Evolutionary conservation across 495 filamentous ascomycete species (phyloP), one percentile per base, ranked within the genome.

Genomic region (Glonium stellatum): DNA sequence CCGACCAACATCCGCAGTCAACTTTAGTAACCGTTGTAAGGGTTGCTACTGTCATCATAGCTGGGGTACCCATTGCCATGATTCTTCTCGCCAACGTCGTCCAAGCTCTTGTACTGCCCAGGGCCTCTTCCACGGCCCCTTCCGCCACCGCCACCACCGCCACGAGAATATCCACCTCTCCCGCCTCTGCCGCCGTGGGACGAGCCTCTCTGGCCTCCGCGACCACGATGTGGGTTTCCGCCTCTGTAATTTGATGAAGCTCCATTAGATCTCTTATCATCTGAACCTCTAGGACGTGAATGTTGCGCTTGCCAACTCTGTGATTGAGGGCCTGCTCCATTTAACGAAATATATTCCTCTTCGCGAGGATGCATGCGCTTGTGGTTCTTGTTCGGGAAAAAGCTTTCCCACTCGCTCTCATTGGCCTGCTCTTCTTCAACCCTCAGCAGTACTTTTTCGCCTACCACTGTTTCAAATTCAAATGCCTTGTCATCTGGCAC

Each of bases 401-500:
- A 70, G 66, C 73, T 83, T 60, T 88, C 82, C 65, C 79, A 83
- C 57, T 80, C 77, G 48, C 79, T 78, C 62, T 84, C 82, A 35
- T 73, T 68, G 0, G 72, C 64, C 56, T 80, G 34, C 73, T 92
- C 86, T 57, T 82, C 78, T 71, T 96, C 89, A 37, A 97, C 82
- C 11, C 87, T 81, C 47, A 97, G 74, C 49, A 92, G 74, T 18
- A 86, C 81, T 73, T 95, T 96, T 75, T 97, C 91, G 10, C 87
- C 90, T 1, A 99, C 85, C 0, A 81, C 82, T 0, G 87, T 90
- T 59, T 90, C 87, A 62, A 99, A 86, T 1, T 78, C 76, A 54
- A 92, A 78, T 2, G 77, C 73, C 57, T 84, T 82, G 15, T 89
- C 84, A 27, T 81, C 74, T 3, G 86, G 76, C 10, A 95, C 77